A percentile compares a stretch with the other conserved stretches of the same genome.
These are phyloP conservation scores for Ceratocystis ficicola DNA, from an alignment of 2,329 filamentous ascomycete species.

Conservation along the genomic window DNA sequence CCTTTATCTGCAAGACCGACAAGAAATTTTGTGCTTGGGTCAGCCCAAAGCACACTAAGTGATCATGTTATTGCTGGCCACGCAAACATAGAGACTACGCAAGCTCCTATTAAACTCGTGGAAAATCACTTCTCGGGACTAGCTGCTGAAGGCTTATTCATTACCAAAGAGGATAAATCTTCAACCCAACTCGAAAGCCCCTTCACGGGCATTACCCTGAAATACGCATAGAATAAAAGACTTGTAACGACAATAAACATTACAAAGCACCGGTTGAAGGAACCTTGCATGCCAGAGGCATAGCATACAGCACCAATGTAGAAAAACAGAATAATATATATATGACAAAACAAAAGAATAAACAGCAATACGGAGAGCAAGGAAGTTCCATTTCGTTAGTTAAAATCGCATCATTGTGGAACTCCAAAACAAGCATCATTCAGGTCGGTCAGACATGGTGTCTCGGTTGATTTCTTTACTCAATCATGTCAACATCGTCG, in stretches of 20 bases:
- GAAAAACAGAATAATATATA: background rate
- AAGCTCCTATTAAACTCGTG: background rate
- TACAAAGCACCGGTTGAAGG: background rate
- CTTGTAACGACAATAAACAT: background rate
- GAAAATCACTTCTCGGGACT: constrained; percentile 48
- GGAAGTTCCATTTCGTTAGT: background rate
- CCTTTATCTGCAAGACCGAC: constrained; percentile 15
- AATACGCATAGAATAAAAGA: background rate
- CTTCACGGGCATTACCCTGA: constrained; percentile 13
- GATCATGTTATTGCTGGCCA: background rate
- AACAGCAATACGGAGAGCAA: background rate
- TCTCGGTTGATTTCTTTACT: constrained; percentile 31
- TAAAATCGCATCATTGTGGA: background rate
- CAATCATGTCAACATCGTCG: constrained; percentile 61
- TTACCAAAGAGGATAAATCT: constrained; percentile 28
- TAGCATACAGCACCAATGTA: background rate
- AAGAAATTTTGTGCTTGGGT: constrained; percentile 30
- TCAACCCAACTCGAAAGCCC: constrained; percentile 21
- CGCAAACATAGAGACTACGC: background rate
- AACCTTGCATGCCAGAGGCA: too few relatives aligned
- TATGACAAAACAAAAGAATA: background rate
- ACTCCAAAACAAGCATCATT: background rate
- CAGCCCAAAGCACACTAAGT: constrained; percentile 17
- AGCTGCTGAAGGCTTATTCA: constrained; percentile 47
- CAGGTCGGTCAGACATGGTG: background rate